Conservation (phyloP, 768 basidiomycete genomes). For the Mycena floridula region DNA sequence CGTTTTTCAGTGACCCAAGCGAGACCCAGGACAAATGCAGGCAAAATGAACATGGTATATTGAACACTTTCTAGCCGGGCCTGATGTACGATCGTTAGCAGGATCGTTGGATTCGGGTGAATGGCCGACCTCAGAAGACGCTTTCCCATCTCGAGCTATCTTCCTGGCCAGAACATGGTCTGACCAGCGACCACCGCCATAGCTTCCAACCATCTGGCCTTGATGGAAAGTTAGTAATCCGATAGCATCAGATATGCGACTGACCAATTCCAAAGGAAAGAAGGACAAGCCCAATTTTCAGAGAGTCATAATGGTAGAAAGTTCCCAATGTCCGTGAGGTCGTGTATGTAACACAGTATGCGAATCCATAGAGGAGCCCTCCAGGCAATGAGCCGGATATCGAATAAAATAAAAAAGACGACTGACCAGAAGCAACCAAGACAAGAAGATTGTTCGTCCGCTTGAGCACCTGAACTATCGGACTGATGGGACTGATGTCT, state of each 20-base stretch:
- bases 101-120: not conserved
- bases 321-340: conserved; percentile 61
- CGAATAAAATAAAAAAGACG: not conserved
- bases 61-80: conserved; percentile 68
- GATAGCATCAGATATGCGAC: conserved; percentile 9
- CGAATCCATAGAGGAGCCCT: conserved; percentile 10
- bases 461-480: conserved; percentile 50
- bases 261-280: conserved; percentile 67
- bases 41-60: conserved; percentile 50
- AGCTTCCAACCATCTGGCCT: conserved; percentile 47
- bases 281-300: conserved; percentile 72
- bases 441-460: conserved; percentile 64
- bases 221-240: not conserved
- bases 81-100: conserved; percentile 24
- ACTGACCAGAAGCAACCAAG: conserved; percentile 43
- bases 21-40: conserved; percentile 58
- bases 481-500: conserved; percentile 73
- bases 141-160: conserved; percentile 38
- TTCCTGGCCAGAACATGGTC: conserved; percentile 40
- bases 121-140: conserved; percentile 48
- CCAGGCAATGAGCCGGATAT: conserved; percentile 3
- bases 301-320: conserved; percentile 59
- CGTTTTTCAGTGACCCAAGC: conserved; percentile 70
- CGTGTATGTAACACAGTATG: conserved; percentile 58
- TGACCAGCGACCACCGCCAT: conserved; percentile 54